Evolutionary conservation across 2,329 filamentous ascomycete species (phyloP).

Genomic region (Plenodomus tracheiphilus): DNA sequence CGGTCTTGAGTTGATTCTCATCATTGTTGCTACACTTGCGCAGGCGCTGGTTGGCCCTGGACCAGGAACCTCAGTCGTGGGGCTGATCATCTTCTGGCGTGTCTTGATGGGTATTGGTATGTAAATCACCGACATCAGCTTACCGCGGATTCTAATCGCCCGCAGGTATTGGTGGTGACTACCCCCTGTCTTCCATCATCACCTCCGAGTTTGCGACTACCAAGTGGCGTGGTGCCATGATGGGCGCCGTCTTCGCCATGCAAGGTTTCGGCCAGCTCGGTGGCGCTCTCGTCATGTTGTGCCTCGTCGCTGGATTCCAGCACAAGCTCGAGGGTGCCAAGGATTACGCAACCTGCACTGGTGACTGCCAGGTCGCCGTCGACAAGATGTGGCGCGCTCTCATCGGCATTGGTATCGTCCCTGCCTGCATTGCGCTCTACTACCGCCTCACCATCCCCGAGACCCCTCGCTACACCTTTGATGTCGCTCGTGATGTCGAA

Average conservation of each 20-base stretch:
- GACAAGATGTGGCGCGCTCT: conserved; percentile 50
- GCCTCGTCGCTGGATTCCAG: conserved; percentile 38
- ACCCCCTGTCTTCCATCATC: conserved; percentile 81
- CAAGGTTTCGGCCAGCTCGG: conserved; percentile 49
- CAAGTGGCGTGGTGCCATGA: conserved; percentile 48
- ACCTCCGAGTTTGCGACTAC: conserved; percentile 60
- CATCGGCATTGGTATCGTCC: conserved; percentile 47
- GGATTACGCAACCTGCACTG: conserved; percentile 31
- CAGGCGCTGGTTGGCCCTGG: conserved; percentile 41
- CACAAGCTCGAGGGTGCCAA: conserved; percentile 22
- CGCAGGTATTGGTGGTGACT: conserved; percentile 66
- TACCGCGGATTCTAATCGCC: conserved; percentile 3
- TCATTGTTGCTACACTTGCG: conserved; percentile 45
- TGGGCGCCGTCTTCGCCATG: conserved; percentile 50
- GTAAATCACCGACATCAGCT: neutral
- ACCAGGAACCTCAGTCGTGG: conserved; percentile 42
- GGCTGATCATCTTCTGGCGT: conserved; percentile 47
- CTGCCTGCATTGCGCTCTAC: conserved; percentile 47
- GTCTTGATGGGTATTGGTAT: conserved; percentile 47
- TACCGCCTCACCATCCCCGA: conserved; percentile 50
- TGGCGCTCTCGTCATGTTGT: conserved; percentile 42
- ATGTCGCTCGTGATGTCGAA: conserved; percentile 46
- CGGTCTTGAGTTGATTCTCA: conserved; percentile 55
- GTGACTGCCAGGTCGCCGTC: conserved; percentile 37
- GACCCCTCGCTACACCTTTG: conserved; percentile 48